Evolutionary conservation across 176 grass and related monocot genomes (phyloP).

Genomic region (Thalia dealbata): DNA sequence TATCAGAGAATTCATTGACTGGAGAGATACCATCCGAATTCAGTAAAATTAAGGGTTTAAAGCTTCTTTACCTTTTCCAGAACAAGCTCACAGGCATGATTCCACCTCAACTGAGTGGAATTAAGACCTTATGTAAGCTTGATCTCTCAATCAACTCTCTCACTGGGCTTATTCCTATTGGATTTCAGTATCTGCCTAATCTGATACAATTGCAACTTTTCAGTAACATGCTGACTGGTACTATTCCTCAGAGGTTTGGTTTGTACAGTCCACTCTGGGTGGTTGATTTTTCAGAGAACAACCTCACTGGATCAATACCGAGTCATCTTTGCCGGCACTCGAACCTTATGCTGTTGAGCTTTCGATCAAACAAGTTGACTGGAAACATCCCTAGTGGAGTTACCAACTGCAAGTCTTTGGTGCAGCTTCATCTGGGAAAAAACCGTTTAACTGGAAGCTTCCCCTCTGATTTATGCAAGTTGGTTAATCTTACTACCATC

Average conservation of each 20-base stretch:
- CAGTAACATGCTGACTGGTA: conserved; percentile 63
- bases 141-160: conserved; percentile 94
- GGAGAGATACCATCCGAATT: conserved; percentile 74
- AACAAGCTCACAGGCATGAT: conserved; percentile 76
- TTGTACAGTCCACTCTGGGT: conserved; percentile 82
- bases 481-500: conserved; percentile 79
- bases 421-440: conserved; percentile 60
- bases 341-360: conserved; percentile 89
- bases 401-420: conserved; percentile 77
- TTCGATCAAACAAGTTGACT: conserved; percentile 64
- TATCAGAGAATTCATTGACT: conserved; percentile 84
- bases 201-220: conserved; percentile 87
- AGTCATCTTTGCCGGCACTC: conserved; percentile 65
- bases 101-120: conserved; percentile 50
- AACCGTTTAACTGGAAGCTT: conserved; percentile 94
- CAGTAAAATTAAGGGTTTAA: conserved; percentile 51
- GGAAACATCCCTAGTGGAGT: conserved; percentile 80
- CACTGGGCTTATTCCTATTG: conserved; percentile 50
- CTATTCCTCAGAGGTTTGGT: conserved; percentile 76
- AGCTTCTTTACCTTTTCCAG: conserved; percentile 77
- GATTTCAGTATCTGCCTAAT: conserved; percentile 77
- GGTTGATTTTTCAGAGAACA: conserved; percentile 93
- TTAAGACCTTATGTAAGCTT: conserved; percentile 80
- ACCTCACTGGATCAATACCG: conserved; percentile 72
- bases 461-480: conserved; percentile 59